A percentile compares a stretch with the other conserved stretches of the same genome.
phyloP scores from a whole-genome alignment of 495 filamentous ascomycete species.

The Chaetomidium leptoderma region DNA sequence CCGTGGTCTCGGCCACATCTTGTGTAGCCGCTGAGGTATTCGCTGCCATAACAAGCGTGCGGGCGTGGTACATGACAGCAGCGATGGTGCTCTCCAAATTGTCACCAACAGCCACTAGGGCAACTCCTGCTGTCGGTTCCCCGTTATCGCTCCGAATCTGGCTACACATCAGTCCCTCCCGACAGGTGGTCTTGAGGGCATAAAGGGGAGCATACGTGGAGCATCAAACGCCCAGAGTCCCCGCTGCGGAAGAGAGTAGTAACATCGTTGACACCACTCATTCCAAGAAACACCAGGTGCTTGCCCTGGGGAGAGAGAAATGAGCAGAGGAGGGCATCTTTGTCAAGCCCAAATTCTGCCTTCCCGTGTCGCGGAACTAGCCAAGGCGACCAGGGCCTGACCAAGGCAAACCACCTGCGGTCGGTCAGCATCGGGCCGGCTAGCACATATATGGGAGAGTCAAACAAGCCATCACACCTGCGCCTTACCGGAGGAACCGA shows the following conservation, averaged over 20 bases:
- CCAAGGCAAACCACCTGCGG: slow-evolving; percentile 68
- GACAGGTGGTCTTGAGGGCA: no score
- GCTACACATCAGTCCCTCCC: neutral
- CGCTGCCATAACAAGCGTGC: slow-evolving; percentile 54
- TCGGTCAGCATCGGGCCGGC: slow-evolving; percentile 20
- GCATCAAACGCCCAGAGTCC: slow-evolving; percentile 57
- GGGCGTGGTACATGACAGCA: slow-evolving; percentile 80
- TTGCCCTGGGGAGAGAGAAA: slow-evolving; percentile 71
- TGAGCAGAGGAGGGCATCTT: slow-evolving; percentile 75
- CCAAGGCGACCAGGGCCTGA: slow-evolving; percentile 80
- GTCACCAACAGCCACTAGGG: slow-evolving; percentile 68
- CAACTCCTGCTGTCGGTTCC: slow-evolving; percentile 49
- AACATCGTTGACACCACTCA: slow-evolving; percentile 72
- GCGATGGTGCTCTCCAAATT: slow-evolving; percentile 73
- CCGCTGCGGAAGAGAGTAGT: slow-evolving; percentile 66
- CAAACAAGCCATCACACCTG: no score
- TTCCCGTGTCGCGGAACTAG: slow-evolving; percentile 81
- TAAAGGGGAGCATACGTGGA: slow-evolving; percentile 50
- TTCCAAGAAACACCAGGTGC: slow-evolving; percentile 74
- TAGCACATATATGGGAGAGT: neutral
- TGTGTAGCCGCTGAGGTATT: slow-evolving; percentile 26
- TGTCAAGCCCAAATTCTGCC: slow-evolving; percentile 57
- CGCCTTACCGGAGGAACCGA: slow-evolving; percentile 36
- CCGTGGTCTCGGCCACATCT: slow-evolving; percentile 21
- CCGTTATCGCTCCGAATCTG: slow-evolving; percentile 61